phyloP scores from a whole-genome alignment of 1,284 basidiomycete species.

The Xanthoconium separans region DNA sequence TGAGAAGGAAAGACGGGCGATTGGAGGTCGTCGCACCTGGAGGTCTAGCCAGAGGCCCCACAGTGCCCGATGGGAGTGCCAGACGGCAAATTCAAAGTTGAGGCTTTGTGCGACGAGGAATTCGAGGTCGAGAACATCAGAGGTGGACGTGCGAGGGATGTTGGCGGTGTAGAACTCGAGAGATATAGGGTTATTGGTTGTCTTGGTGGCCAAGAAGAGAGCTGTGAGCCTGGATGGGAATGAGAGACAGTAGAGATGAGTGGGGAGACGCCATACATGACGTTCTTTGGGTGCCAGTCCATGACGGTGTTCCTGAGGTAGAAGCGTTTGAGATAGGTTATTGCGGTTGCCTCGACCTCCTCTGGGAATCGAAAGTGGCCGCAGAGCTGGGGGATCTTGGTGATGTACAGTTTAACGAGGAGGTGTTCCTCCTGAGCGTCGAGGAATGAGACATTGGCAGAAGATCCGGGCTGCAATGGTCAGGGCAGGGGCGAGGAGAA shows the following conservation, averaged over 20 bases:
- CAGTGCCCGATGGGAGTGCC: constrained; percentile 86
- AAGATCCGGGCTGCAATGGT: constrained; percentile 26
- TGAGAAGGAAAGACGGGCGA: constrained; percentile 12
- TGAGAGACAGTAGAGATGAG: neutral
- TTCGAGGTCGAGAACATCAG: constrained; percentile 89
- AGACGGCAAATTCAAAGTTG: constrained; percentile 89
- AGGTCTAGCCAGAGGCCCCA: constrained; percentile 91
- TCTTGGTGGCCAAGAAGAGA: constrained; percentile 94
- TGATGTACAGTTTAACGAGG: constrained; percentile 87
- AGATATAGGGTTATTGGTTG: constrained; percentile 90
- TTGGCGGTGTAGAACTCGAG: constrained; percentile 80
- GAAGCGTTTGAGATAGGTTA: constrained; percentile 93
- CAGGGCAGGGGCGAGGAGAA: constrained; percentile 1
- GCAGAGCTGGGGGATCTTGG: constrained; percentile 85
- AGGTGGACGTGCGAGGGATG: constrained; percentile 76
- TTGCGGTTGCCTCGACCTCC: constrained; percentile 90
- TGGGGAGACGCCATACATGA: constrained; percentile 72
- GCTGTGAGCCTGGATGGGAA: constrained; percentile 77
- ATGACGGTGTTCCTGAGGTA: constrained; percentile 98
- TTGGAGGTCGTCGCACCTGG: constrained; percentile 55
- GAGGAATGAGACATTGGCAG: constrained; percentile 18
- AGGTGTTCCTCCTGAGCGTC: constrained; percentile 83
- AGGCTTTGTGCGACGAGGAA: constrained; percentile 94
- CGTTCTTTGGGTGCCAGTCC: constrained; percentile 98
- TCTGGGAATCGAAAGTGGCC: constrained; percentile 86